Conservation (phyloP, 768 basidiomycete genomes). For the Crassisporium funariophilum region DNA sequence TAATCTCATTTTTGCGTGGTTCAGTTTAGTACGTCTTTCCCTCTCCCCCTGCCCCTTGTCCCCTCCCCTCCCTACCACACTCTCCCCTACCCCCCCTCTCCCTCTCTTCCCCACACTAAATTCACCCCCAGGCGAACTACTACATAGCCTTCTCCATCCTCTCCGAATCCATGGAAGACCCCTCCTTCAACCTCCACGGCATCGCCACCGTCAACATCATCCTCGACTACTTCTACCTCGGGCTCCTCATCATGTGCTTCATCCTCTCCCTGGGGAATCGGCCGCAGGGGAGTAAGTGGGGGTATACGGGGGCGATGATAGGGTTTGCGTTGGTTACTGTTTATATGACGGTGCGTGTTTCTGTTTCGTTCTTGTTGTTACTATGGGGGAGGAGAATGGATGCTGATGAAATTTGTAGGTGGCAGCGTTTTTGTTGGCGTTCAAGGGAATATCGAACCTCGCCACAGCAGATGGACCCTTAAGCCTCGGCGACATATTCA, state of each 20-base stretch:
- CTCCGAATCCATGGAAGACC: constrained; percentile 71
- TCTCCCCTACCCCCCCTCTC: background rate
- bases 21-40: constrained; percentile 57
- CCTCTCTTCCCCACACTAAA: background rate
- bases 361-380: background rate
- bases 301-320: constrained; percentile 82
- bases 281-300: constrained; percentile 87
- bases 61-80: background rate
- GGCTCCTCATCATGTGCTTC: constrained; percentile 85
- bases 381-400: constrained; percentile 1
- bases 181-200: constrained; percentile 54
- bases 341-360: constrained; percentile 85
- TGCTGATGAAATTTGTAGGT: constrained; percentile 43
- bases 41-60: background rate
- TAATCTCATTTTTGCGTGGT: constrained; percentile 93
- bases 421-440: constrained; percentile 79
- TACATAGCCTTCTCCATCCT: constrained; percentile 88
- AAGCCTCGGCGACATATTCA: constrained; percentile 61
- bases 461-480: constrained; percentile 48
- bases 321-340: constrained; percentile 90
- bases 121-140: constrained; percentile 69
- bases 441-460: constrained; percentile 74
- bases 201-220: constrained; percentile 75
- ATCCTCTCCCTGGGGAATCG: constrained; percentile 87
- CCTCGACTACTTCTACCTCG: constrained; percentile 87